These are phyloP conservation scores for Maudiozyma pseudohumilis DNA, from an alignment of 805 yeast genomes.

Conservation along the genomic window DNA sequence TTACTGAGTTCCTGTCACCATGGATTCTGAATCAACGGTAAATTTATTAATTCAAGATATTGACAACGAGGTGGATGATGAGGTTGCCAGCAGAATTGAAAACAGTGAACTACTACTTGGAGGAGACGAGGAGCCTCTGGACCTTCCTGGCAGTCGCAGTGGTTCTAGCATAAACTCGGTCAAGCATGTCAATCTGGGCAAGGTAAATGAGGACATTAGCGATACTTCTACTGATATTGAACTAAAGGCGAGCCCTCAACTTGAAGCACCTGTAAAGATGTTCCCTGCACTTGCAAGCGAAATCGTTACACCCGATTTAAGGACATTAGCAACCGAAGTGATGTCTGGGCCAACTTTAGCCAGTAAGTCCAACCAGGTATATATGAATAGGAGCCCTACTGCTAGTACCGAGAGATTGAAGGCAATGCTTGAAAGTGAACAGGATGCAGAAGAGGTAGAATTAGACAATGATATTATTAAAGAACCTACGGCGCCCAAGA, in stretches of 20 bases:
- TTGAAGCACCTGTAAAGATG: neutral
- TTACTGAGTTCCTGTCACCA: too few relatives aligned
- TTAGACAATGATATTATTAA: neutral
- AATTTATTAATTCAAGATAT: slow-evolving; percentile 13
- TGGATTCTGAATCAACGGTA: slow-evolving; percentile 15
- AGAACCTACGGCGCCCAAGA: slow-evolving; percentile 3
- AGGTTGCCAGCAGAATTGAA: neutral
- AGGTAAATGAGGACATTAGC: neutral
- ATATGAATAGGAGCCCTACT: slow-evolving; percentile 3
- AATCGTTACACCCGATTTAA: slow-evolving; percentile 1
- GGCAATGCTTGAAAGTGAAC: slow-evolving; percentile 13
- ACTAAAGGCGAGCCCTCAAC: neutral
- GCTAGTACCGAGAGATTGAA: slow-evolving; percentile 8
- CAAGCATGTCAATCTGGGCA: neutral
- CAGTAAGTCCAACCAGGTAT: neutral
- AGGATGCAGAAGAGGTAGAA: slow-evolving; percentile 3
- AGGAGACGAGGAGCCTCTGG: slow-evolving; percentile 2
- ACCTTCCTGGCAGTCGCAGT: neutral
- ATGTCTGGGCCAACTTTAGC: slow-evolving; percentile 4
- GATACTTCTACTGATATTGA: slow-evolving; percentile 1
- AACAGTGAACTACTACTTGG: neutral
- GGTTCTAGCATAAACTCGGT: slow-evolving; percentile 1
- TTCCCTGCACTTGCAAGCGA: neutral
- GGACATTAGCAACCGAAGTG: neutral
- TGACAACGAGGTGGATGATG: slow-evolving; percentile 1